Percentiles rank a stretch among this genome's conserved stretches.
These are phyloP conservation scores for Wickerhamiella hasegawae DNA, from an alignment of 805 yeast species.

Conservation along the genomic window DNA sequence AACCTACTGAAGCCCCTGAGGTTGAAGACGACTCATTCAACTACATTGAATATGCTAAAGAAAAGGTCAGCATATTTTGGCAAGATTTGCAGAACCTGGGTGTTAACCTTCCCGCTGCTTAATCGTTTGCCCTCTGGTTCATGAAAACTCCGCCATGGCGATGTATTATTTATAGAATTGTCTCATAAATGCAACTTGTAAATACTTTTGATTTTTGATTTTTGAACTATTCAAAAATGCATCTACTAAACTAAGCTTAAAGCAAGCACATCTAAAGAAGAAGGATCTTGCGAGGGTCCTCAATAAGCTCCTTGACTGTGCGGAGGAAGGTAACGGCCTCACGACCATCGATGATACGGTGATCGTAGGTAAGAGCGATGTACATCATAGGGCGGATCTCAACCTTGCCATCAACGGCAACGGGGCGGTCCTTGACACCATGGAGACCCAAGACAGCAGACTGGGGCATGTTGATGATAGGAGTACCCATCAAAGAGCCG, in stretches of 20 bases:
- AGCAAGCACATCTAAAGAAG: constrained; percentile 21
- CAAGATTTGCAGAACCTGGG: constrained; percentile 32
- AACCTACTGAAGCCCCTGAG: constrained; percentile 12
- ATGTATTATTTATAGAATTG: background rate
- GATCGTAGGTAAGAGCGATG: constrained; percentile 95
- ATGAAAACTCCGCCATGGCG: too few species aligned
- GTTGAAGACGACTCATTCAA: constrained; percentile 33
- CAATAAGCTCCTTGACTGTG: constrained; percentile 90
- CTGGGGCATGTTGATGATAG: constrained; percentile 96
- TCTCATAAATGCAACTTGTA: background rate
- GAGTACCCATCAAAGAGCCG: constrained; percentile 95
- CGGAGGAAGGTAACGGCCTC: constrained; percentile 96
- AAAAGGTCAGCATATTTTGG: constrained; percentile 57
- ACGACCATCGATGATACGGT: constrained; percentile 95
- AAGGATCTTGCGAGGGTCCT: constrained; percentile 98
- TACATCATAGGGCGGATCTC: constrained; percentile 99
- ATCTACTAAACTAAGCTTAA: background rate
- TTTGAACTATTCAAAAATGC: background rate
- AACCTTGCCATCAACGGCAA: constrained; percentile 87
- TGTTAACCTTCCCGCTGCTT: background rate
- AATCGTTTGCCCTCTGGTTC: too few species aligned
- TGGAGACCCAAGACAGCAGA: constrained; percentile 96
- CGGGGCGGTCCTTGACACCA: constrained; percentile 95
- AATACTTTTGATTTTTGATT: background rate
- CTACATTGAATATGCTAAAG: constrained; percentile 55